Conservation (phyloP, 2,329 filamentous ascomycete species). For the Aspergillus alliaceus region DNA sequence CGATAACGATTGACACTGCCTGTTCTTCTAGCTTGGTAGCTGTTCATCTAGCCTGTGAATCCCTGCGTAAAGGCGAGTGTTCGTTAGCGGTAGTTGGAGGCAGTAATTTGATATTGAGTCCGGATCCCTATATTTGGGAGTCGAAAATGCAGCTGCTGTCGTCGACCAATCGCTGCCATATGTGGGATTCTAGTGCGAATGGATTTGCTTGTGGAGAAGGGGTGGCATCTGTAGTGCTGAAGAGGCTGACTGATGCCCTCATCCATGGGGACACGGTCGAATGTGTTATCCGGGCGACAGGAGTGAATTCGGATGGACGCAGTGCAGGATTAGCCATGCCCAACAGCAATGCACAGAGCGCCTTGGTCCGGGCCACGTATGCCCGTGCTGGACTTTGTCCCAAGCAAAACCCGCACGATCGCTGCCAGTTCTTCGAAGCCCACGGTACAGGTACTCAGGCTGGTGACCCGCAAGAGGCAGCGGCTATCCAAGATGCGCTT, state of each 20-base stretch:
- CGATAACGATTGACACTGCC: not conserved
- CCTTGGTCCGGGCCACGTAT: constrained; percentile 37
- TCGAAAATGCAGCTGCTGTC: not conserved
- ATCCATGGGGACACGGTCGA: constrained; percentile 43
- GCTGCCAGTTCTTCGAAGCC: constrained; percentile 46
- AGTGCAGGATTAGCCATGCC: constrained; percentile 28
- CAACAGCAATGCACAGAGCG: constrained; percentile 30
- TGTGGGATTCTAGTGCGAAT: constrained; percentile 35
- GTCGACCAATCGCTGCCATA: not conserved
- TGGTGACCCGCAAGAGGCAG: not conserved
- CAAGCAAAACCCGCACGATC: constrained; percentile 17
- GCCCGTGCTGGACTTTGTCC: not conserved
- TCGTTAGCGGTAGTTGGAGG: not conserved
- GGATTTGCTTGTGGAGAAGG: constrained; percentile 55
- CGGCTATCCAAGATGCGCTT: not conserved
- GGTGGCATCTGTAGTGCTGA: constrained; percentile 49
- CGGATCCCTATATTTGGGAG: not conserved
- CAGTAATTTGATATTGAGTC: not conserved
- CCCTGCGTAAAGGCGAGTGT: not conserved
- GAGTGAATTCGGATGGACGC: constrained; percentile 29
- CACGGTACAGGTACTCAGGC: constrained; percentile 31
- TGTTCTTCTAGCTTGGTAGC: not conserved
- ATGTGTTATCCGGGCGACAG: constrained; percentile 27
- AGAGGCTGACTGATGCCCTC: constrained; percentile 48
- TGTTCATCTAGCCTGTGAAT: not conserved